Conservation (phyloP, 2,329 filamentous ascomycete species). For the Colletotrichum phormii region DNA sequence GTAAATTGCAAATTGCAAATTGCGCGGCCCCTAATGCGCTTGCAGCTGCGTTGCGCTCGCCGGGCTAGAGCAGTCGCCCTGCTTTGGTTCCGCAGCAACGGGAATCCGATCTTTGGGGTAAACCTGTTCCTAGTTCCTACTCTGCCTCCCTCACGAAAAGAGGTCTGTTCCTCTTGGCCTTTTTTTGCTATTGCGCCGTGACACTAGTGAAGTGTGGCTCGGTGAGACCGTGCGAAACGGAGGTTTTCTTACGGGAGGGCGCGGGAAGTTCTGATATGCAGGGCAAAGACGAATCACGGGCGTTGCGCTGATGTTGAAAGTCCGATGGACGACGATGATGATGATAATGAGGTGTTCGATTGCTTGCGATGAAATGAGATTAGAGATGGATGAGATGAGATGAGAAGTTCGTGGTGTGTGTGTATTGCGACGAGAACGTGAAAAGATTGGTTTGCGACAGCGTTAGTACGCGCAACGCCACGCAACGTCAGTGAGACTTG, state of each 20-base stretch:
- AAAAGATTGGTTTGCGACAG: not conserved
- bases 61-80: too few relatives aligned
- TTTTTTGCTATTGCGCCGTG: slow-evolving; percentile 3
- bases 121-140: not conserved
- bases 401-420: too few relatives aligned
- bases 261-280: not conserved
- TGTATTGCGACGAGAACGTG: not conserved
- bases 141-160: not conserved
- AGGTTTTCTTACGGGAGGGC: not conserved
- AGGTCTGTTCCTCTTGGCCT: not conserved
- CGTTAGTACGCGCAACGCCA: slow-evolving; percentile 5
- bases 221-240: slow-evolving; percentile 13
- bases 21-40: not conserved
- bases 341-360: not conserved
- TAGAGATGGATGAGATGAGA: too few relatives aligned
- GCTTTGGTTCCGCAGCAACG: not conserved
- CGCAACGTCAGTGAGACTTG: not conserved
- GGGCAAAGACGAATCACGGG: not conserved
- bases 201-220: slow-evolving; percentile 19
- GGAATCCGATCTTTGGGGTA: not conserved
- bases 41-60: slow-evolving; percentile 1
- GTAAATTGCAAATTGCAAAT: not conserved
- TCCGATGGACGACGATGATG: not conserved
- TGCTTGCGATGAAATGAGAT: too few relatives aligned
- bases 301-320: not conserved